A percentile compares a stretch with the other conserved stretches of the same genome.
phyloP scores from a whole-genome alignment of 2,329 filamentous ascomycete species.

The Cytospora leucostoma region DNA sequence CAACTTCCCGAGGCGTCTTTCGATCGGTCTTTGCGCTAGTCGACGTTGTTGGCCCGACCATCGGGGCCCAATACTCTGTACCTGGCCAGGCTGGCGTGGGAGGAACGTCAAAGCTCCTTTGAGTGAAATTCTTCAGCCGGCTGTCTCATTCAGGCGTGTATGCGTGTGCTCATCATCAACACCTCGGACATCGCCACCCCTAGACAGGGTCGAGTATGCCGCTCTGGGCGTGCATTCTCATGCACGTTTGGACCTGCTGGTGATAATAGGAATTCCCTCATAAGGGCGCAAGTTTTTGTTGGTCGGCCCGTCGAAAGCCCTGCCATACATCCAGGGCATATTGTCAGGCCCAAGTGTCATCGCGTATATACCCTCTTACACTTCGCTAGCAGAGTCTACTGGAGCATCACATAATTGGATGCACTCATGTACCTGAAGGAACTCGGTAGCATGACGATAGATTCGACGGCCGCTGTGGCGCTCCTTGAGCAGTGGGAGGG shows the following conservation, averaged over 20 bases:
- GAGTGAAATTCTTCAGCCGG: slow-evolving; percentile 5
- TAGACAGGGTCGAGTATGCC: background rate
- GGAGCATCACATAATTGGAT: background rate
- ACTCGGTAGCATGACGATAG: slow-evolving; percentile 16
- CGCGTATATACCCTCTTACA: background rate
- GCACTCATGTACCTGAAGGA: background rate
- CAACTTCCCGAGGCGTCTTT: slow-evolving; percentile 19
- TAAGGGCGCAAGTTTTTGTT: too few species aligned
- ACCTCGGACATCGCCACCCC: slow-evolving; percentile 9
- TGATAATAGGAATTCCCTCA: too few species aligned
- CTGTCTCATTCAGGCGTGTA: slow-evolving; percentile 5
- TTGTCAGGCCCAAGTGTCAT: background rate
- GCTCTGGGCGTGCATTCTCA: slow-evolving; percentile 6
- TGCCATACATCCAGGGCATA: slow-evolving; percentile 9
- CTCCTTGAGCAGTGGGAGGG: slow-evolving; percentile 46
- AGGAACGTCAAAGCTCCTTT: slow-evolving; percentile 4
- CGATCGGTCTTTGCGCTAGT: slow-evolving; percentile 19
- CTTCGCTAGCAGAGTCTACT: background rate
- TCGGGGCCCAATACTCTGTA: slow-evolving; percentile 12
- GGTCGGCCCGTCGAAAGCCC: background rate
- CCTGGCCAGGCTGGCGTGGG: background rate
- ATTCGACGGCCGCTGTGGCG: background rate
- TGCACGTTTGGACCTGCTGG: slow-evolving; percentile 18
- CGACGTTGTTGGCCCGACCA: slow-evolving; percentile 3
- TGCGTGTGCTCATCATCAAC: background rate